A percentile compares a stretch with the other conserved stretches of the same genome.
Conservation (phyloP, 2,329 filamentous ascomycete genomes). For the Dothiorella sarmentorum region DNA sequence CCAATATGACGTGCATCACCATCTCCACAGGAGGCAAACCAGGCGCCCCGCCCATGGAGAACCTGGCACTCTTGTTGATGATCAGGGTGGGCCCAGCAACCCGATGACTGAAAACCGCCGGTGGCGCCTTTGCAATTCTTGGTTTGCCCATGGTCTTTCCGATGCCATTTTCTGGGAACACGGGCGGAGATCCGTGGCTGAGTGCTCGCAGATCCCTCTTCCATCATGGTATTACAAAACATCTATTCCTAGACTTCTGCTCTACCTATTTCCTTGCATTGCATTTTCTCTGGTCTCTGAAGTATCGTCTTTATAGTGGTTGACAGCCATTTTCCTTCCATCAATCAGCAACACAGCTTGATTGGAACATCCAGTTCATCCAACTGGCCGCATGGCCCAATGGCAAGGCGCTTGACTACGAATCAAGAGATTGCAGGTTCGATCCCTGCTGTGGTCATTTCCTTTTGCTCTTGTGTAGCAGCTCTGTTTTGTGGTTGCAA, state of each 20-base stretch:
- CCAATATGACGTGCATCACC: background rate
- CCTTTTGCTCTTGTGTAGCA: background rate
- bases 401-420: conserved; percentile 51
- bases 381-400: conserved; percentile 39
- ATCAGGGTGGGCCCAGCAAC: background rate
- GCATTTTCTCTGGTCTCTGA: too few species aligned
- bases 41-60: background rate
- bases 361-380: background rate
- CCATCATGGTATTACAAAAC: too few species aligned
- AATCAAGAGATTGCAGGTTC: conserved; percentile 42
- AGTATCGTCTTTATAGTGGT: background rate
- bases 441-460: conserved; percentile 18
- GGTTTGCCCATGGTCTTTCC: background rate
- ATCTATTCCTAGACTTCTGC: too few species aligned
- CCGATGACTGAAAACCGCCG: background rate
- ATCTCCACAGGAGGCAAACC: background rate
- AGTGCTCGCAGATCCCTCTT: too few species aligned
- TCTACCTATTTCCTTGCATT: too few species aligned
- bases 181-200: background rate
- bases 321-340: background rate
- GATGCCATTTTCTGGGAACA: background rate
- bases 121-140: too few species aligned
- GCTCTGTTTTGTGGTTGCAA: background rate
- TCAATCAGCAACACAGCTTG: background rate
- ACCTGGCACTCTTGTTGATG: background rate